Base-by-base conservation (phyloP, 202 grass and related monocot genomes). In the Miscanthus sacchariflorus region DNA sequence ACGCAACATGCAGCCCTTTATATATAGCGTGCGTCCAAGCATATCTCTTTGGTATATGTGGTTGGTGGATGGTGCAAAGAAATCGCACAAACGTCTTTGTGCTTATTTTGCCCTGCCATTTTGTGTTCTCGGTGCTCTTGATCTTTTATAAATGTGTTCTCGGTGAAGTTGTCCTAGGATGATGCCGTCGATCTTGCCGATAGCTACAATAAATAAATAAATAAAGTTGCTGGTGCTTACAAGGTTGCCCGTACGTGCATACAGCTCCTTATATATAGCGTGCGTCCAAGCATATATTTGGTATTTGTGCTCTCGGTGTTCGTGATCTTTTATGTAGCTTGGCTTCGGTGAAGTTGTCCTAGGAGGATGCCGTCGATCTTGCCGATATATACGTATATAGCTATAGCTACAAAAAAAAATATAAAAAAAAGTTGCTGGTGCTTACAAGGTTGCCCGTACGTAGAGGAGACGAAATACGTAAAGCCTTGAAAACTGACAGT, bases 311-410 rank as follows among this genome's bases (percentile, higher is more conserved):
- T 30, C 28, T 30, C 28, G 28, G 28, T 30, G 28, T 30, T 30
- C 28, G 28, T 30, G 28, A 30, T 30, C 28, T 30, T 30, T 30
- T 30, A 30, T 30, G 28, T 30, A 30, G 28, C 28, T 30, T 24
- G 39, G 54, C 38, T 39, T 78, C 39, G 74, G 68, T 38, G 21
- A 58, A 72, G 80, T 70, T 78, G 80, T 83, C 49, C 66, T 52
- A 52, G 49, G 9, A 83, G 6, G 39, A 24, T 64, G 9, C 65
- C 3, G 3, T 54, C 74, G 2, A 27, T 52, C 27, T 12, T 15
- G 28, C 39, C 74, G 50, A 70, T 25, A 7, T 13, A 6, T 83
- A 61, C 49, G 28, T 30, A 30, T 30, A 30, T 30, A 30, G 28
- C 28, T 30, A 30, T 30, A 30, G 28, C 28, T 30, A 30, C 1